Conservation (phyloP, 1,139 yeast species). For the Kodamaea alishanica region DNA sequence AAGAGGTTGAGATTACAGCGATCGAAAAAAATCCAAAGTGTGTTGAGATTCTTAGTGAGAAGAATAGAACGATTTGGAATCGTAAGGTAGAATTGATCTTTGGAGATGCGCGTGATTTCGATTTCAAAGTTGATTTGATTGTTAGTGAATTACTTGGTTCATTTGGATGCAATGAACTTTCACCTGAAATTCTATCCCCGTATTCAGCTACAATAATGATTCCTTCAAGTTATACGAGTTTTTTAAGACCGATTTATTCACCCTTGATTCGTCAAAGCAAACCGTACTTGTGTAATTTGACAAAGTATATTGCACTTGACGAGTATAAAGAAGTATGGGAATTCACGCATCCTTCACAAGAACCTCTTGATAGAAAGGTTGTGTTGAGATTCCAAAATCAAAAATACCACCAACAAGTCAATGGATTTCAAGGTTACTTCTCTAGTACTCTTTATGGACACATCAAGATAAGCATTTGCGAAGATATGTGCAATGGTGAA, state of each 20-base stretch:
- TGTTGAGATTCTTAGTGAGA: conserved; percentile 38
- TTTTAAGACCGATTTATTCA: conserved; percentile 62
- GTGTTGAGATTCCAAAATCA: conserved; percentile 14
- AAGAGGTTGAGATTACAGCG: conserved; percentile 18
- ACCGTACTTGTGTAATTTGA: conserved; percentile 61
- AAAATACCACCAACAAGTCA: conserved; percentile 30
- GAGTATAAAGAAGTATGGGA: conserved; percentile 49
- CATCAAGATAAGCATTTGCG: conserved; percentile 33
- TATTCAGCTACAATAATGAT: conserved; percentile 43
- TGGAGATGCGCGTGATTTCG: conserved; percentile 51
- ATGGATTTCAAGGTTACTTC: conserved; percentile 76
- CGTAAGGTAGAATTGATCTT: conserved; percentile 45
- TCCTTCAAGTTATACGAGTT: conserved; percentile 61
- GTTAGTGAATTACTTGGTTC: conserved; percentile 85
- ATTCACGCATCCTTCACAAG: conserved; percentile 44
- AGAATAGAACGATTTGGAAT: conserved; percentile 45
- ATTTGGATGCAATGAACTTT: conserved; percentile 85
- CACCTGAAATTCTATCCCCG: conserved; percentile 65
- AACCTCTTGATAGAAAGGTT: background rate
- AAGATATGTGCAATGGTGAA: conserved; percentile 6
- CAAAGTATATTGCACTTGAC: conserved; percentile 42
- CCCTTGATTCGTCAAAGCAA: conserved; percentile 38
- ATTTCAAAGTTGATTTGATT: conserved; percentile 45
- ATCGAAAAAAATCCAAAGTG: conserved; percentile 75
- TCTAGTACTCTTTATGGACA: conserved; percentile 61